These are phyloP conservation scores for Boechera divaricarpa DNA, from an alignment of 345 rosid genomes.

Conservation along the genomic window DNA sequence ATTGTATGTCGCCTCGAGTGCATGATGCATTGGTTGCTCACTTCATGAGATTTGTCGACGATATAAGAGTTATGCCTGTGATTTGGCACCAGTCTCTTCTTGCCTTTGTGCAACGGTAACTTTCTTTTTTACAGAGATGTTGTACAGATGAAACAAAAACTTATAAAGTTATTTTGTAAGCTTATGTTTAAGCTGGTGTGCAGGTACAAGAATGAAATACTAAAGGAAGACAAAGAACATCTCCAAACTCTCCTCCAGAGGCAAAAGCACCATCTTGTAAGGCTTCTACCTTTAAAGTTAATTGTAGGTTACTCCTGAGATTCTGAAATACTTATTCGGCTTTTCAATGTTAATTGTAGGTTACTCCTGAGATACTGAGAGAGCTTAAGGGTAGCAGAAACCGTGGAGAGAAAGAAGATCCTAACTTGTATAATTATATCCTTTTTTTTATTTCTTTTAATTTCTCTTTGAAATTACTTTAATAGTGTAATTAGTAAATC, in stretches of 20 bases:
- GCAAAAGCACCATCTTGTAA: slow-evolving; percentile 83
- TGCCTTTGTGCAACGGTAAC: slow-evolving; percentile 85
- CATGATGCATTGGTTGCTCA: slow-evolving; percentile 81
- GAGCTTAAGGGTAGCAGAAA: slow-evolving; percentile 79
- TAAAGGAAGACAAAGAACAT: slow-evolving; percentile 80
- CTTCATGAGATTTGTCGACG: slow-evolving; percentile 80
- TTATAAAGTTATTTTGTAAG: background rate
- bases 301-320: background rate
- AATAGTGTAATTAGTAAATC: background rate
- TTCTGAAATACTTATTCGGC: background rate
- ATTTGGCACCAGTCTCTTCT: slow-evolving; percentile 99
- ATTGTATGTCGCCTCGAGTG: slow-evolving; percentile 82
- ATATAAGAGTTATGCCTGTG: slow-evolving; percentile 88
- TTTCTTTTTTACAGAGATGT: background rate
- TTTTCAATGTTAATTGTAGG: slow-evolving; percentile 47
- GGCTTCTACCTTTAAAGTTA: slow-evolving; percentile 6
- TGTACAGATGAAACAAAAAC: background rate
- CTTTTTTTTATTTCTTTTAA: slow-evolving; percentile 43
- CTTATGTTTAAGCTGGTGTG: slow-evolving; percentile 17
- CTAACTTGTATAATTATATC: slow-evolving; percentile 67
- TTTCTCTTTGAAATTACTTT: background rate
- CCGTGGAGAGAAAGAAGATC: slow-evolving; percentile 88
- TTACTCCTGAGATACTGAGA: slow-evolving; percentile 81
- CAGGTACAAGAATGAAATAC: slow-evolving; percentile 88
- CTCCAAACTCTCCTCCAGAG: slow-evolving; percentile 62